Percentiles rank a stretch among this genome's conserved stretches.
phyloP scores from a whole-genome alignment of 2,329 filamentous ascomycete genomes.

The Neofusicoccum umdonicola region DNA sequence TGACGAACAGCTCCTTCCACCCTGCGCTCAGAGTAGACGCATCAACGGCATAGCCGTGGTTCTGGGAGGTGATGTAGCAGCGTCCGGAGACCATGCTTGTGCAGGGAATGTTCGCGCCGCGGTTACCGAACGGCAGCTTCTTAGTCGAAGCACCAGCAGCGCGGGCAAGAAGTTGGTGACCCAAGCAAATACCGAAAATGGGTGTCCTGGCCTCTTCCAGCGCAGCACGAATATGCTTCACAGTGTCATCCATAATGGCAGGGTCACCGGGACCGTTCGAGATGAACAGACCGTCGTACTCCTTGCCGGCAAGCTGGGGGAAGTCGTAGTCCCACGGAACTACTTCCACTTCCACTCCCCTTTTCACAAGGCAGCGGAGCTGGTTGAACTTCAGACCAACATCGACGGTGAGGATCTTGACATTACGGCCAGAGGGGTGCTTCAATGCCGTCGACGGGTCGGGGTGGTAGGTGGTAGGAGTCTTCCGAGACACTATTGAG shows the following conservation, averaged over 20 bases:
- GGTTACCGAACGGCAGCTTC: slow-evolving; percentile 99
- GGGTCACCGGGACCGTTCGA: slow-evolving; percentile 98
- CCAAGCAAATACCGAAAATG: slow-evolving; percentile 94
- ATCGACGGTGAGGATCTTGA: slow-evolving; percentile 90
- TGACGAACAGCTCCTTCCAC: slow-evolving; percentile 95
- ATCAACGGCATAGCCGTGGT: slow-evolving; percentile 95
- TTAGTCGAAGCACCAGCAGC: slow-evolving; percentile 79
- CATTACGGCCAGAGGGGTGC: slow-evolving; percentile 81
- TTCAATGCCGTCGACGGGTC: slow-evolving; percentile 68
- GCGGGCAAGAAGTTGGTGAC: slow-evolving; percentile 87
- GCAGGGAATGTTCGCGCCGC: slow-evolving; percentile 97
- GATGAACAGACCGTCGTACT: slow-evolving; percentile 95
- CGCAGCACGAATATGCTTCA: slow-evolving; percentile 73
- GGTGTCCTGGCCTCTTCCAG: slow-evolving; percentile 78
- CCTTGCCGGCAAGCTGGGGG: slow-evolving; percentile 67
- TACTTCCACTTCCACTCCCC: slow-evolving; percentile 90
- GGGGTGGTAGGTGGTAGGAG: slow-evolving; percentile 82
- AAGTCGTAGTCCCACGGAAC: slow-evolving; percentile 97
- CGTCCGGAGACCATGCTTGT: slow-evolving; percentile 93
- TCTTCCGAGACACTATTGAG: slow-evolving; percentile 75
- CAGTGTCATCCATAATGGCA: slow-evolving; percentile 74
- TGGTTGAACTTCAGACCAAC: slow-evolving; percentile 99
- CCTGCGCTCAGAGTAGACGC: slow-evolving; percentile 68
- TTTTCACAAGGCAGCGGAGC: slow-evolving; percentile 83
- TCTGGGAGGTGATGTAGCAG: slow-evolving; percentile 98